Base-by-base conservation (phyloP, 345 rosid species). In the thale cress (Arabidopsis thaliana) region DNA sequence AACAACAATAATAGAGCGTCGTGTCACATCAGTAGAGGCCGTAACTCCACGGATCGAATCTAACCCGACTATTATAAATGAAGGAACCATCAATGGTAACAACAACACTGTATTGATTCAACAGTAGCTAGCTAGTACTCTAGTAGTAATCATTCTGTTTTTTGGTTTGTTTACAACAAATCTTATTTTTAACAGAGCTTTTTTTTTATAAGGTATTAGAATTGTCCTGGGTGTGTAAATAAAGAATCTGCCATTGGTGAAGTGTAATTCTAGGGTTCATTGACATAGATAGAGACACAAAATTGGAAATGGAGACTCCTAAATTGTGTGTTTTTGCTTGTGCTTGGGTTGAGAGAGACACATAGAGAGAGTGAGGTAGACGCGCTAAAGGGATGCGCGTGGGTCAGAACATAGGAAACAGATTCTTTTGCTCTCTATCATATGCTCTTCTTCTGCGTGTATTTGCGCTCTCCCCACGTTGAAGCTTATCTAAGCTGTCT, bases 391-490 rank as follows among this genome's bases (percentile, higher is more conserved):
- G 13, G 4, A 49, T 4, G 68, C 77, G 81, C 53, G 77, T 78
- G 71, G 67, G 76, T 71, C 36, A 8, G 61, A 59, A 45, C 14
- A 8, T 76, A 58, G 2, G 56, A 10, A 36, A 69, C 65, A 68
- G 70, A 52, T 69, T 59, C 3, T 45, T 55, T 38, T 59, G 28
- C 50, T 28, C 28, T 53, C 49, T 30, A 33, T 42, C 65, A 34
- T 52, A 8, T 59, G 73, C 61, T 61, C 32, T 28, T 28, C 32
- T 28, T 28, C 64, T 76, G 74, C 60, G 69, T 76, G 69, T 76
- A 59, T 70, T 69, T 69, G 66, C 75, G 71, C 80, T 69, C 66
- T 71, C 44, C 78, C 48, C 81, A 78, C 74, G 81, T 78, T 78
- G 69, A 51, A 78, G 74, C 74, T 78, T 59, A 73, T 61, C 69